Percentiles rank a stretch among this genome's conserved stretches.
phyloP scores from a whole-genome alignment of 306 rosid species.

The Pyrus betulifolia region DNA sequence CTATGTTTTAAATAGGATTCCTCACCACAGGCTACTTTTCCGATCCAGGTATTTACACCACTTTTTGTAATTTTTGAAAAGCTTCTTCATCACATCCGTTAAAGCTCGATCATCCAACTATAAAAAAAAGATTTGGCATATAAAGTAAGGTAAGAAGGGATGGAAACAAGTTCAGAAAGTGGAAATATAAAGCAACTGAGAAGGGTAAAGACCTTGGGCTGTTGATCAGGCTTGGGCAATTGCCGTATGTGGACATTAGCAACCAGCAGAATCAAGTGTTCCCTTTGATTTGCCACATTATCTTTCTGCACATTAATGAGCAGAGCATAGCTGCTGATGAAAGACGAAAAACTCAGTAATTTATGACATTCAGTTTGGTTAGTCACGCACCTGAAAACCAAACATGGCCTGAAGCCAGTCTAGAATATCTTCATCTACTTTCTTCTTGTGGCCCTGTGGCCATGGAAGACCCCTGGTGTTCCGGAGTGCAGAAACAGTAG shows the following conservation, averaged over 20 bases:
- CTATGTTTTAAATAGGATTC: neutral
- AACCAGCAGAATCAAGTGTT: constrained; percentile 89
- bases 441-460: constrained; percentile 48
- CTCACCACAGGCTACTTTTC: constrained; percentile 99
- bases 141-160: constrained; percentile 5
- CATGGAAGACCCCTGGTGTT: constrained; percentile 89
- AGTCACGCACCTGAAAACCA: constrained; percentile 75
- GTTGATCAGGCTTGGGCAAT: constrained; percentile 60
- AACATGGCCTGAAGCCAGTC: constrained; percentile 96
- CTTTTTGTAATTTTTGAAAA: constrained; percentile 79
- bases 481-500: constrained; percentile 72
- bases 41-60: constrained; percentile 97
- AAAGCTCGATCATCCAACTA: constrained; percentile 85
- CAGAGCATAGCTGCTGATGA: constrained; percentile 12
- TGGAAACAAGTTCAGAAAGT: constrained; percentile 7
- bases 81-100: constrained; percentile 86
- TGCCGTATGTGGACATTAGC: constrained; percentile 85
- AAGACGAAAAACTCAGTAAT: constrained; percentile 14
- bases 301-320: constrained; percentile 50
- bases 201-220: constrained; percentile 50
- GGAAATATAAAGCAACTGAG: constrained; percentile 2
- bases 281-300: constrained; percentile 94
- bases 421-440: constrained; percentile 68
- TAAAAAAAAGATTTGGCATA: constrained; percentile 1
- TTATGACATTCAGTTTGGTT: constrained; percentile 10